Evolutionary conservation across 306 rosid genomes (phyloP), one percentile per base, ranked within the genome.

Genomic region (Luffa acutangula): DNA sequence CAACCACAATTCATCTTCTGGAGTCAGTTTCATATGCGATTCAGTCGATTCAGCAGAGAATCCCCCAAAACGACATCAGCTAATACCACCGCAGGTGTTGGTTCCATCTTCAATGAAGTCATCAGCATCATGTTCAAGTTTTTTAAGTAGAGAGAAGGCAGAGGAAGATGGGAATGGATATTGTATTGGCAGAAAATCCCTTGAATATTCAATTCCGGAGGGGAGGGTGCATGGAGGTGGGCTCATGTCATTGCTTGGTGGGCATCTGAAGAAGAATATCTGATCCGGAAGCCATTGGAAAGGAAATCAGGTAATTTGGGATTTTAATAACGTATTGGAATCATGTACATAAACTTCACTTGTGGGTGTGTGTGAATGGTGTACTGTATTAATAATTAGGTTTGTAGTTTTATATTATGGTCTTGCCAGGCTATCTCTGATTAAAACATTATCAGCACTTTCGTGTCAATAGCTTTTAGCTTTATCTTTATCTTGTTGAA

Each of bases 221-320:
- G 95, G 91, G 39, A 89, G 92, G 86, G 95, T 91, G 43, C 92
- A 90, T 4, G 92, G 92, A 25, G 95, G 95, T 2, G 92, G 89
- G 76, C 92, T 91, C 82, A 87, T 91, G 95, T 67, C 83, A 51
- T 86, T 53, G 72, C 87, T 91, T 31, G 91, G 95, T 48, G 95
- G 93, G 58, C 89, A 86, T 81, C 85, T 89, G 54, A 83, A 79
- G 78, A 89, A 89, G 51, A 65, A 37, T 25, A 25, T 25, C 31
- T 25, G 86, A n/a, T 5, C 17, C 33, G 63, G 7, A 20, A 63
- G 39, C 70, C 66, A 31, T 4, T 60, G 66, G 66, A 60, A 60
- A 60, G 39, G 3, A 62, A 62, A 65, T 36, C 21, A 17, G 72
- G 72, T 65, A 65, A 36, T 64, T 7, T 15, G 10, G 11, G 46